Percentiles rank a stretch among this genome's conserved stretches.
phyloP scores from a whole-genome alignment of 2,329 filamentous ascomycete species.

The Verticillium isaacii region DNA sequence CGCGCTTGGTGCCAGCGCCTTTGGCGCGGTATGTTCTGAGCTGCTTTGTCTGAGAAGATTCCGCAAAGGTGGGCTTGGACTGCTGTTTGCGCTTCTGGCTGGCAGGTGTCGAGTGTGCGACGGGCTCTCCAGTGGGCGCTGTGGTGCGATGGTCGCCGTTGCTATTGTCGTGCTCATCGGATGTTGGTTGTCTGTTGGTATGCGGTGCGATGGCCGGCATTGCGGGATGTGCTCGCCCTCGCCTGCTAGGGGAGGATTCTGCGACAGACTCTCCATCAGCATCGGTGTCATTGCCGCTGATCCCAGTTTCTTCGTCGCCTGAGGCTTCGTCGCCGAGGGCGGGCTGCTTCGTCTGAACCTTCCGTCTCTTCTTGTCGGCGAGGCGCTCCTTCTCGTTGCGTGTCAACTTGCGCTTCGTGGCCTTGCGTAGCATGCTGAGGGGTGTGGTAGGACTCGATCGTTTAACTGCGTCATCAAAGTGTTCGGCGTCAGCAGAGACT shows the following conservation, averaged over 20 bases:
- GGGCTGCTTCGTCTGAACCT: not conserved
- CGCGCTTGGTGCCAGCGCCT: slow-evolving; percentile 15
- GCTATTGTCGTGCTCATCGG: not conserved
- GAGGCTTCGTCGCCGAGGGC: not conserved
- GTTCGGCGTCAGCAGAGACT: not conserved
- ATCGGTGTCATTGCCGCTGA: not conserved
- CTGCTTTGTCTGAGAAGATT: slow-evolving; percentile 8
- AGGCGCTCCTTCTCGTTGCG: not conserved
- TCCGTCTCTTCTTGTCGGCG: not conserved
- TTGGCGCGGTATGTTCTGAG: slow-evolving; percentile 8
- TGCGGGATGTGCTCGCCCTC: not conserved
- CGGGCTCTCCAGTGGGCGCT: slow-evolving; percentile 10
- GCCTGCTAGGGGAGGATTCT: not conserved
- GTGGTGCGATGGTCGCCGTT: not conserved
- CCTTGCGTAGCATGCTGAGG: not conserved
- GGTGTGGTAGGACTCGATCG: not conserved
- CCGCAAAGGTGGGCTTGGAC: slow-evolving; percentile 14
- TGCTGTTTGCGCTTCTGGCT: slow-evolving; percentile 5
- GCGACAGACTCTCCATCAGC: not conserved
- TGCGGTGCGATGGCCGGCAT: not conserved
- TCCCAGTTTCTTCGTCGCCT: not conserved
- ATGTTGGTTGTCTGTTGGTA: not conserved
- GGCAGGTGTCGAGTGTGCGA: slow-evolving; percentile 13
- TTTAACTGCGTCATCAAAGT: not conserved
- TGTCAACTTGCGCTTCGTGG: not conserved